Evolutionary conservation across 306 rosid species (phyloP), one percentile per base, ranked within the genome.

Genomic region (Trichosanthes cucumerina): DNA sequence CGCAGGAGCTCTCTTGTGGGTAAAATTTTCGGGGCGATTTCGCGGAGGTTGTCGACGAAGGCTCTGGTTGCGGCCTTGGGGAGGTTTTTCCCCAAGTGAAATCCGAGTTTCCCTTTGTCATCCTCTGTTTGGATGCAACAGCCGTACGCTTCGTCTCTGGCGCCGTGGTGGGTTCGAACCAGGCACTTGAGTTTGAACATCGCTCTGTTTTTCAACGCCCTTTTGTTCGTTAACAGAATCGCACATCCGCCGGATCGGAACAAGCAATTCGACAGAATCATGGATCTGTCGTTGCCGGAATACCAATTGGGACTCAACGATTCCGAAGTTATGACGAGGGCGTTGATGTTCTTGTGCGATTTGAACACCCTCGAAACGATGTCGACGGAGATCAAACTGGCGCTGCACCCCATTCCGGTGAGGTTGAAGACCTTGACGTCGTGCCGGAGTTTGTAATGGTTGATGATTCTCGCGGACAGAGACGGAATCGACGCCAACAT

Each of bases 341-440:
- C 99, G n/a, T 8, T 47, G 39, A 85, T 46, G 85, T 95, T 91
- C 62, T 78, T 84, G 12, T 82, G 58, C 18, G 87, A 83, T 83
- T 89, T 92, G 83, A 95, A 86, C 4, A 91, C 66, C 72, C 81
- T 80, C 4, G 49, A 71, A 4, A 90, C 83, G 14, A 92, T 7
- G 83, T 93, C 97, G 11, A 90, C 21, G 0, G 99, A 95, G 15
- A 95, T 82, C 0, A 95, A 84, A 82, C 97, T 92, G 0, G 99
- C 99, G 28, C 96, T 89, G 76, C 99, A 95, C 0, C 99, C 99
- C 99, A 95, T 95, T 0, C 97, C 99, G 5, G 87, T 81, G 85
- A 95, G 92, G 47, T 92, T 95, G 69, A 57, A 92, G 19, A 89
- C 91, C 85, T 95, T 91, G 5, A 95, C 38, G 43, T 95, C 91